phyloP scores from a whole-genome alignment of 2,329 filamentous ascomycete species.

The Ophiostoma angusticollis region DNA sequence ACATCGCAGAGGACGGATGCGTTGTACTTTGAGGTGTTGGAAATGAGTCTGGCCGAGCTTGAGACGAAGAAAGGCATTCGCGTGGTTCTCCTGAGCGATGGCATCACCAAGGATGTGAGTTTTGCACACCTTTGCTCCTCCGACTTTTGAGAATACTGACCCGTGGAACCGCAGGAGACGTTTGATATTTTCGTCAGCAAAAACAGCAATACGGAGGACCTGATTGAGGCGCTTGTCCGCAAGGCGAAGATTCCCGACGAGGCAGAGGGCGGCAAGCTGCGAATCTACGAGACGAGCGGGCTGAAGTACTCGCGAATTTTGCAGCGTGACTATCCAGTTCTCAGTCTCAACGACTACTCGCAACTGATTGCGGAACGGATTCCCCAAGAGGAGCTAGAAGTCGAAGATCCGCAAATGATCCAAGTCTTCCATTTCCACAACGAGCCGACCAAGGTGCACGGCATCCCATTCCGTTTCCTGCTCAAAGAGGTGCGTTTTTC shows the following conservation, averaged over 20 bases:
- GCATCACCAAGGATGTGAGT: conserved; percentile 75
- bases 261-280: conserved; percentile 51
- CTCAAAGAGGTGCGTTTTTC: conserved; percentile 55
- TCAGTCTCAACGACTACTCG: conserved; percentile 75
- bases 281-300: conserved; percentile 71
- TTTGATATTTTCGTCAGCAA: conserved; percentile 80
- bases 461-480: conserved; percentile 82
- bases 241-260: conserved; percentile 73
- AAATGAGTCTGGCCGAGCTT: conserved; percentile 85
- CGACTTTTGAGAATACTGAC: conserved; percentile 14
- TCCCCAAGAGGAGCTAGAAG: conserved; percentile 57
- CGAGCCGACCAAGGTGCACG: conserved; percentile 72
- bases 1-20: conserved; percentile 61
- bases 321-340: conserved; percentile 54
- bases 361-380: conserved; percentile 69
- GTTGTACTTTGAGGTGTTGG: conserved; percentile 83
- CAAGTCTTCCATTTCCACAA: conserved; percentile 87
- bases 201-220: conserved; percentile 65
- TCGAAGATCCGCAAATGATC: conserved; percentile 47
- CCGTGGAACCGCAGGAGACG: conserved; percentile 48
- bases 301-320: conserved; percentile 78
- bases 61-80: conserved; percentile 86
- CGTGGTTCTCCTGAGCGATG: conserved; percentile 75
- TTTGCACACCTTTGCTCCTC: neutral
- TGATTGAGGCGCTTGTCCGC: conserved; percentile 63